Evolutionary conservation across 2,329 filamentous ascomycete species (phyloP).

Genomic region (Colletotrichum lentis): DNA sequence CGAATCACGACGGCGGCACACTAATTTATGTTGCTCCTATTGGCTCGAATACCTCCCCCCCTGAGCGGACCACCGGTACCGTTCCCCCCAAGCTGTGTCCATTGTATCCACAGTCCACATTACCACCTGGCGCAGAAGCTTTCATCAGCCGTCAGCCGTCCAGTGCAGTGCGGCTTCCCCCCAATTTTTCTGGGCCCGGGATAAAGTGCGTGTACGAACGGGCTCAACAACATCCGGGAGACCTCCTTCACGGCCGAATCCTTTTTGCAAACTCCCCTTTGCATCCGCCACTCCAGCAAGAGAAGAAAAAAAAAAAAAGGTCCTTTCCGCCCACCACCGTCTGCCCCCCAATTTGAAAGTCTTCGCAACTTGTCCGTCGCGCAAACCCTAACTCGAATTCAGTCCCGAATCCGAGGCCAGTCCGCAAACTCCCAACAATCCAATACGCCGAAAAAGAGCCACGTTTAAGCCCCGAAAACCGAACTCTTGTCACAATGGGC

Average conservation of each 20-base stretch:
- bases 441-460: conserved; percentile 23
- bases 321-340: not conserved
- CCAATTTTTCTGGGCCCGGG: conserved; percentile 32
- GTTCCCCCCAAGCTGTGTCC: conserved; percentile 25
- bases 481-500: conserved; percentile 39
- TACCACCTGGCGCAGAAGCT: conserved; percentile 22
- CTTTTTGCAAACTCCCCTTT: conserved; percentile 2
- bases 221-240: conserved; percentile 37
- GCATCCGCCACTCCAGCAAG: conserved; percentile 10
- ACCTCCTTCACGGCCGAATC: conserved; percentile 28
- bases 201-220: conserved; percentile 22
- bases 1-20: conserved; percentile 33
- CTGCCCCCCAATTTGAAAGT: not conserved
- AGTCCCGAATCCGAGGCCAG: not conserved
- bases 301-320: conserved; percentile 26
- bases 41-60: conserved; percentile 11
- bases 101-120: conserved; percentile 23
- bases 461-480: conserved; percentile 30
- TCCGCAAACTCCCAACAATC: conserved; percentile 20
- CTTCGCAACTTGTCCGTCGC: not conserved
- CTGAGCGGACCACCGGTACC: conserved; percentile 29
- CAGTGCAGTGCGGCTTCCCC: conserved; percentile 16
- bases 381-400: conserved; percentile 1
- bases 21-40: conserved; percentile 30
- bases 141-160: conserved; percentile 27